These are phyloP conservation scores for Ordospora colligata DNA, from an alignment of 371 early-diverging fungal genomes.

Conservation along the genomic window DNA sequence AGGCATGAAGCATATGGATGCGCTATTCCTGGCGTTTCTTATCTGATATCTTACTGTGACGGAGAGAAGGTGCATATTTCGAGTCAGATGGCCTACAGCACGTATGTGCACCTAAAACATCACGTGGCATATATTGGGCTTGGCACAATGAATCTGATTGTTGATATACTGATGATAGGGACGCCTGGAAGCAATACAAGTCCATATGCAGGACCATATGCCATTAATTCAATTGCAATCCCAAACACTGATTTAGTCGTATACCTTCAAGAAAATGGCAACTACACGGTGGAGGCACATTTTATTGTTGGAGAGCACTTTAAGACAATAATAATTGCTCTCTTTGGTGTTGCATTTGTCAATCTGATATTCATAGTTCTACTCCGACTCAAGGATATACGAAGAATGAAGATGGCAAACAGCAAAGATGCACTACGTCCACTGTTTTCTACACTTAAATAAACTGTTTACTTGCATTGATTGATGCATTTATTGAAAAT, in stretches of 20 bases:
- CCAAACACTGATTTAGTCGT: slow-evolving; percentile 53
- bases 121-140: slow-evolving; percentile 48
- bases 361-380: slow-evolving; percentile 22
- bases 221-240: slow-evolving; percentile 35
- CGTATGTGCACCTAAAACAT: slow-evolving; percentile 40
- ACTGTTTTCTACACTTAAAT: slow-evolving; percentile 19
- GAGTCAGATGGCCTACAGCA: slow-evolving; percentile 33
- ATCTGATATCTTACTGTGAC: slow-evolving; percentile 47
- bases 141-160: slow-evolving; percentile 48
- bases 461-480: background rate
- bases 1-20: background rate
- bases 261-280: slow-evolving; percentile 11
- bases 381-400: slow-evolving; percentile 34
- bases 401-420: slow-evolving; percentile 11
- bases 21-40: slow-evolving; percentile 40
- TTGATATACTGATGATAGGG: slow-evolving; percentile 30
- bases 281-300: slow-evolving; percentile 31
- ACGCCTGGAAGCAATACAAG: slow-evolving; percentile 11
- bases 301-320: slow-evolving; percentile 37
- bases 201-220: slow-evolving; percentile 8
- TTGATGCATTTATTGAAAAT: background rate
- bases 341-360: slow-evolving; percentile 31
- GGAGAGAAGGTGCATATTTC: slow-evolving; percentile 29
- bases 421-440: slow-evolving; percentile 30
- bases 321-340: slow-evolving; percentile 28